Conservation (phyloP, 1,284 basidiomycete genomes). For the Peniophora sp. region DNA sequence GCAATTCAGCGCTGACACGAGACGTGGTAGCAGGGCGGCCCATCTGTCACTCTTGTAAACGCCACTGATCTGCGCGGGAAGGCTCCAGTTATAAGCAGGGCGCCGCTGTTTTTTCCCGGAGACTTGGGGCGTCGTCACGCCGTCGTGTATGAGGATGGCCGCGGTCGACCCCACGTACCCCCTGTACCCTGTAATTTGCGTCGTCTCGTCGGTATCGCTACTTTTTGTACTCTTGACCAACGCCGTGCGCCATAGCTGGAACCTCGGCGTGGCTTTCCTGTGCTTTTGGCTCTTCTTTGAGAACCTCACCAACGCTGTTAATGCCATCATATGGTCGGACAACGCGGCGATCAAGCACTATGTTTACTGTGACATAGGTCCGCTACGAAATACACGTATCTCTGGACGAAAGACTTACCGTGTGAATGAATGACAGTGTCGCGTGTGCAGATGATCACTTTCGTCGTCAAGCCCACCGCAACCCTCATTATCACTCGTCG, state of each 20-base stretch:
- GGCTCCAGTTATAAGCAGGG: too few relatives aligned
- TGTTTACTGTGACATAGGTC: not conserved
- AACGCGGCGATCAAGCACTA: not conserved
- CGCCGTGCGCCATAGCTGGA: not conserved
- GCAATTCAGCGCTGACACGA: too few relatives aligned
- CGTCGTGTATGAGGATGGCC: too few relatives aligned
- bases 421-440: not conserved
- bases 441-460: not conserved
- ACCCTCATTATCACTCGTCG: not conserved
- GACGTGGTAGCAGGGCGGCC: too few relatives aligned
- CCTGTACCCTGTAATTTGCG: not conserved
- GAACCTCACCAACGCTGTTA: not conserved
- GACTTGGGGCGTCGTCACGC: too few relatives aligned
- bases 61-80: too few relatives aligned
- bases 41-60: too few relatives aligned
- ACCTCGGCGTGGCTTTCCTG: not conserved
- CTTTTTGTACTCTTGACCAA: not conserved
- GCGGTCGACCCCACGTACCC: not conserved
- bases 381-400: not conserved
- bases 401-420: not conserved
- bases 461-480: not conserved
- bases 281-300: not conserved
- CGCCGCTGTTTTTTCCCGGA: too few relatives aligned
- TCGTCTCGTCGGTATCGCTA: not conserved
- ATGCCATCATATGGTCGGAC: not conserved